Evolutionary conservation across 1,139 yeast genomes (phyloP).

Genomic region (Pichia terricola): DNA sequence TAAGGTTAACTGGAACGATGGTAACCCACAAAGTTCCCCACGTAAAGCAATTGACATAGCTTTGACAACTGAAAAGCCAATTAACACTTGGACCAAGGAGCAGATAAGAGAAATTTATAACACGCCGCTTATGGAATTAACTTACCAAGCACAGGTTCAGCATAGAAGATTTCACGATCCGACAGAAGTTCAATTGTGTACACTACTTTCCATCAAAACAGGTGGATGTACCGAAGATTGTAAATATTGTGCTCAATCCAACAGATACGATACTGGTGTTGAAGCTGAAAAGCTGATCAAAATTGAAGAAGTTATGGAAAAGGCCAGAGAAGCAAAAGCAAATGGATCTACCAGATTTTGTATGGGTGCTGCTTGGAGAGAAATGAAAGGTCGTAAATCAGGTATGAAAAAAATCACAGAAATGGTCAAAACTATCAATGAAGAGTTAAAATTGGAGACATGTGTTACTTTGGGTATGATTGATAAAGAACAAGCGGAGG

Average conservation of each 20-base stretch:
- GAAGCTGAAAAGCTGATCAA: slow-evolving; percentile 57
- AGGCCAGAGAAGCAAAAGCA: slow-evolving; percentile 54
- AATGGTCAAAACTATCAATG: slow-evolving; percentile 56
- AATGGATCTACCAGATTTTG: slow-evolving; percentile 75
- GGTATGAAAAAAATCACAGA: slow-evolving; percentile 53
- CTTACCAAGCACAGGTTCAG: slow-evolving; percentile 52
- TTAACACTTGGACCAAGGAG: slow-evolving; percentile 49
- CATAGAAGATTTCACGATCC: slow-evolving; percentile 65
- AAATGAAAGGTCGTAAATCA: slow-evolving; percentile 68
- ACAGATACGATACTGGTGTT: slow-evolving; percentile 58
- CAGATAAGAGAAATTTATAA: slow-evolving; percentile 52
- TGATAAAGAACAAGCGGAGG: slow-evolving; percentile 48
- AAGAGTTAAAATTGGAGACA: slow-evolving; percentile 58
- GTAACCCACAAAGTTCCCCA: too few species aligned
- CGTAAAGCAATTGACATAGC: slow-evolving; percentile 14
- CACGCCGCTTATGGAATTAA: slow-evolving; percentile 57
- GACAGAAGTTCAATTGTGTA: slow-evolving; percentile 62
- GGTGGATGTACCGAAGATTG: slow-evolving; percentile 84
- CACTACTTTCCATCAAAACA: slow-evolving; percentile 62
- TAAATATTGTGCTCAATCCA: slow-evolving; percentile 71
- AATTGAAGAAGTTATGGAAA: slow-evolving; percentile 51
- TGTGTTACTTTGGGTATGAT: slow-evolving; percentile 81
- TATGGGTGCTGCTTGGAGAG: slow-evolving; percentile 88
- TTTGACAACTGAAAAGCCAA: slow-evolving; percentile 25
- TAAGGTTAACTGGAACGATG: too few species aligned